Evolutionary conservation across 2,329 filamentous ascomycete species (phyloP).

Genomic region (Exutisphaerella laricina): DNA sequence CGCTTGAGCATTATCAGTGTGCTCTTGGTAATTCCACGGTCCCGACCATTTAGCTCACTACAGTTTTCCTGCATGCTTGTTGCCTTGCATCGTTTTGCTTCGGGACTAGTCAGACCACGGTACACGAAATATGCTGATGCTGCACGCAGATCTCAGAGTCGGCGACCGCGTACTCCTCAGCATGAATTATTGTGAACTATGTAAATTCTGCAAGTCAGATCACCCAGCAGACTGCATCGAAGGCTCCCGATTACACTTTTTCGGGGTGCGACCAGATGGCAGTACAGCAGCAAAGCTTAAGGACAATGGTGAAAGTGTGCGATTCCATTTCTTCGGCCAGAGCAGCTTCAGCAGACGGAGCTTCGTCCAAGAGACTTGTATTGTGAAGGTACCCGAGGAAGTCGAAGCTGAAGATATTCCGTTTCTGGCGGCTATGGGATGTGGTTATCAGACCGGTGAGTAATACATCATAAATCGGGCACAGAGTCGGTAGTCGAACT

Average conservation of each 20-base stretch:
- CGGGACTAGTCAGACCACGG: too few relatives aligned
- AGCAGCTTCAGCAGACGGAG: conserved; percentile 12
- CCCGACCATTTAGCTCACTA: too few relatives aligned
- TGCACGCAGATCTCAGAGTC: conserved; percentile 11
- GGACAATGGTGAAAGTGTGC: conserved; percentile 12
- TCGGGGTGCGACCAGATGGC: conserved; percentile 13
- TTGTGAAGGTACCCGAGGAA: conserved; percentile 13
- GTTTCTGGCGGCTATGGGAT: conserved; percentile 17
- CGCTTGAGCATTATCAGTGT: too few relatives aligned
- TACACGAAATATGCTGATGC: too few relatives aligned
- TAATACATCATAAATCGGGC: background rate
- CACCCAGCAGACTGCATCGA: conserved; percentile 17
- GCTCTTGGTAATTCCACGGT: too few relatives aligned
- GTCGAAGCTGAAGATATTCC: conserved; percentile 11
- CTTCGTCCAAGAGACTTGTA: conserved; percentile 17
- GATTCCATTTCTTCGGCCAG: conserved; percentile 21
- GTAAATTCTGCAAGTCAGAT: conserved; percentile 14
- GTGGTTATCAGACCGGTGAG: conserved; percentile 20
- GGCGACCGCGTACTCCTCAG: conserved; percentile 16
- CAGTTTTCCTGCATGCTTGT: too few relatives aligned
- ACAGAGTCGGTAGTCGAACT: background rate
- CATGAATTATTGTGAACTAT: conserved; percentile 16
- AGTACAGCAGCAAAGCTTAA: conserved; percentile 11
- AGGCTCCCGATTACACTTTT: conserved; percentile 12
- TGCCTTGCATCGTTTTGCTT: too few relatives aligned